Base-by-base conservation (phyloP, 2,329 filamentous ascomycete species). In the Fusarium sp. region DNA sequence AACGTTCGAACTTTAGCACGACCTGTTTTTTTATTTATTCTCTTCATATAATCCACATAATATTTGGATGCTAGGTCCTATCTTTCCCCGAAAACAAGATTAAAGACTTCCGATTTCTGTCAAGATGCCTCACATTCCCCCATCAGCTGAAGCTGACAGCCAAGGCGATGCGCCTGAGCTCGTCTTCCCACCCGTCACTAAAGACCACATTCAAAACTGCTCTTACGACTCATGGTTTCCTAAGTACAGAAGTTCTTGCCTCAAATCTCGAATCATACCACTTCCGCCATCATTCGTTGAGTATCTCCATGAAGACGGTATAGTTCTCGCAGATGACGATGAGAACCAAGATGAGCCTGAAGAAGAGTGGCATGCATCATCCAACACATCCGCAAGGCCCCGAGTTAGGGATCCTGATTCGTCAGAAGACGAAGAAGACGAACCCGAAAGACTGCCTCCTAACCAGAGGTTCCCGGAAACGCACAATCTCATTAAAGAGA, bases 141-240 rank as follows among this genome's bases (percentile, higher is more conserved):
- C 67, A 27, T 66, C 69, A 18, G 52, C 61, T 33, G 37, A 53
- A 35, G 26, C 53, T 33, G 49, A 60, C 26, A 45, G 44, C 32
- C 61, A 60, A 38, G 56, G 56, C 30, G 74, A 75, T 32, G 69
- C 70, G 27, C 65, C 67, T 37, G 74, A 78, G 32, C 52, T 93
- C 20, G 89, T 89, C 23, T 98, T 99, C 78, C 93, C 94, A 23
- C 93, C 94, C 2, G 88, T 97, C 62, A 94, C 91, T 35, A 92
- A 91, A 78, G 89, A 92, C 49, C 95, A 99, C 78, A 97, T 99
- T 67, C 85, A 97, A 59, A 92, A 98, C 81, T 99, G 95, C 83
- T 97, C 96, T 44, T 98, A 97, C 81, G 93, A 97, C 79, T 89
- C 87, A 66, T 99, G 96, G 96, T 93, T 97, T 77, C 90, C 92